A percentile compares a stretch with the other conserved stretches of the same genome.
Evolutionary conservation across 2,329 filamentous ascomycete genomes (phyloP).

Genomic region (Madurella fahalii): DNA sequence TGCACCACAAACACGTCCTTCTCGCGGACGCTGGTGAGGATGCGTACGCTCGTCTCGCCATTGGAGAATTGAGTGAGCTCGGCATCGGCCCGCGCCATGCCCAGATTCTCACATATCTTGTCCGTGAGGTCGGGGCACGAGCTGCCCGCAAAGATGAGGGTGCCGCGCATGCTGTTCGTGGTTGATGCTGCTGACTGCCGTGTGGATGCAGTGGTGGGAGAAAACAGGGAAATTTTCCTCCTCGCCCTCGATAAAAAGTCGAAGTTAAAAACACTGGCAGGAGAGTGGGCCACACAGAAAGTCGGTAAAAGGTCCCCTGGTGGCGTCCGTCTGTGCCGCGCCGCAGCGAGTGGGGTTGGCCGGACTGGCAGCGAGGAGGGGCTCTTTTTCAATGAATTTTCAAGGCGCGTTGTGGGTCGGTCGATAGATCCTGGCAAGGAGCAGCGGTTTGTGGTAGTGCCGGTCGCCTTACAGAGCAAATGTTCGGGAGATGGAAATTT

Average conservation of each 20-base stretch:
- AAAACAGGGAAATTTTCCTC: conserved; percentile 13
- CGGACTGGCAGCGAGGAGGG: not conserved
- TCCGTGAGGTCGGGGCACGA: conserved; percentile 61
- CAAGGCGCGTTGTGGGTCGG: not conserved
- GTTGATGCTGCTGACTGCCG: conserved; percentile 23
- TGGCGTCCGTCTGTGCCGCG: no score
- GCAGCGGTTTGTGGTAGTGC: no score
- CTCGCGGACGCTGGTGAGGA: conserved; percentile 77
- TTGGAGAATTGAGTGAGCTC: conserved; percentile 69
- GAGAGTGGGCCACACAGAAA: not conserved
- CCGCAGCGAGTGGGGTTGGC: not conserved
- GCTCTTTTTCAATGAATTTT: not conserved
- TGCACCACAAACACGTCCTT: conserved; percentile 99
- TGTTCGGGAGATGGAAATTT: no score
- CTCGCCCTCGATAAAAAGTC: conserved; percentile 1
- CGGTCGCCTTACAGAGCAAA: no score
- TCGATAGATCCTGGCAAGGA: conserved; percentile 2
- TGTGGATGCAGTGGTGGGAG: conserved; percentile 1
- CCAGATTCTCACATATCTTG: conserved; percentile 65
- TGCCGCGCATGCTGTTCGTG: conserved; percentile 54
- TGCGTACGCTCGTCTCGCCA: conserved; percentile 67
- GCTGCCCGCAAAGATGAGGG: conserved; percentile 63
- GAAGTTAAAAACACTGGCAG: not conserved
- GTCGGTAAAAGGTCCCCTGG: not conserved
- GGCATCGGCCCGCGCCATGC: conserved; percentile 60